These are phyloP conservation scores for Lasiosphaeris hirsuta DNA, from an alignment of 495 filamentous ascomycete genomes.

Conservation along the genomic window DNA sequence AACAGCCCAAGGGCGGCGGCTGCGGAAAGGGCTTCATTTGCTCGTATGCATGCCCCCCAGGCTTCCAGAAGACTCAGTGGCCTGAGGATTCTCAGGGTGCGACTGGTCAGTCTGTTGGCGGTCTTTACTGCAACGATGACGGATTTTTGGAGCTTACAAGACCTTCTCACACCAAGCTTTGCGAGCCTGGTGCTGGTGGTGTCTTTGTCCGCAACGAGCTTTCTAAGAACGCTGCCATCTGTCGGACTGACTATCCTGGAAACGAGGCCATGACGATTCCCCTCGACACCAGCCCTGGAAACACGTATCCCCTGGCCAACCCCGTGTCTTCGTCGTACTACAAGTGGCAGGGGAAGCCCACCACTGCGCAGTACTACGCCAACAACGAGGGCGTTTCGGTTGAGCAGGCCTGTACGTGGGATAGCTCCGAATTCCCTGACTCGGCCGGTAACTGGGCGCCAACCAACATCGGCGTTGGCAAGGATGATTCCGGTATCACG, in stretches of 20 bases:
- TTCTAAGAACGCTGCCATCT: conserved; percentile 62
- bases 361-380: conserved; percentile 95
- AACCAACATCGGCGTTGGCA: conserved; percentile 80
- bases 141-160: conserved; percentile 81
- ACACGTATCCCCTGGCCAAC: conserved; percentile 62
- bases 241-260: conserved; percentile 96
- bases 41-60: conserved; percentile 89
- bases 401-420: conserved; percentile 77
- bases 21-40: conserved; percentile 69
- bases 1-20: conserved; percentile 60
- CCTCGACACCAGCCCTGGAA: conserved; percentile 55
- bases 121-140: conserved; percentile 70
- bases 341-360: conserved; percentile 66
- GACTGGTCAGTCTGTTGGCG: conserved; percentile 85
- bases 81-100: conserved; percentile 67
- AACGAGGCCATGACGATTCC: conserved; percentile 82
- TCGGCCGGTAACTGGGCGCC: conserved; percentile 83
- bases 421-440: conserved; percentile 46
- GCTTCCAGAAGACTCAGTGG: conserved; percentile 94
- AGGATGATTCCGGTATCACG: conserved; percentile 57
- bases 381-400: conserved; percentile 70
- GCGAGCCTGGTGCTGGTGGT: conserved; percentile 66
- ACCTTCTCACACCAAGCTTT: conserved; percentile 60
- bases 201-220: conserved; percentile 74
- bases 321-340: conserved; percentile 70